Base-by-base conservation (phyloP, 2,329 filamentous ascomycete species). In the Rachicladosporium sp. region DNA sequence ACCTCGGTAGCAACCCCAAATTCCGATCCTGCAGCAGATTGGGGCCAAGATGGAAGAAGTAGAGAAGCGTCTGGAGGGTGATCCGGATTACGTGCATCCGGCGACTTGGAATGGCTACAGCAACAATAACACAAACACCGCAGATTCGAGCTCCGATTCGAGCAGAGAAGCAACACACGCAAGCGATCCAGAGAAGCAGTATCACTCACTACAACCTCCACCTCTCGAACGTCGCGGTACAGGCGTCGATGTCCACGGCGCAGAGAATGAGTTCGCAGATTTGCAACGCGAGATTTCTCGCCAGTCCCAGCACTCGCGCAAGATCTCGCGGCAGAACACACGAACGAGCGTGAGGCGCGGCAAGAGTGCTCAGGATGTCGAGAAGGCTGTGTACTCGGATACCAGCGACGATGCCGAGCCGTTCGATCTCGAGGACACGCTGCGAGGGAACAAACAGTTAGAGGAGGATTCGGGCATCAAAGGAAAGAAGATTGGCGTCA, bases 401-500 rank as follows among this genome's bases (percentile, higher is more conserved):
- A 55, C 53, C 49, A 64, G 55, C 64, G 68, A 66, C 2, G 66
- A 66, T 2, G 43, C 42, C 29, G 74, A 74, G 40, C 66, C 70
- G 7, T 93, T 91, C 59, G 80, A 93, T 55, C 67, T 94, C 30
- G 83, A 93, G 58, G 62, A 68, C 6, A 78, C 80, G 3, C 65
- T 93, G 44, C 74, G 82, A 33, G 83, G 84, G 2, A 78, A 78
- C 40, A 70, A 81, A 41, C 73, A 71, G 34, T 80, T 84, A 6
- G 82, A 86, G 53, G 71, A 74, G 44, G 76, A 81, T 45, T 82
- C 82, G 4, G 86, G 86, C 1, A 93, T 93, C 60, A 75, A 81
- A 53, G 80, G 77, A 0, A 65, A 79, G 13, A 80, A 84, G 53
- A 67, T 81, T 3, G 80, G 79, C 15, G 67, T 83, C 0, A 74